These are phyloP conservation scores for Phyllosticta ampelicida DNA, from an alignment of 2,329 filamentous ascomycete species.

Conservation along the genomic window DNA sequence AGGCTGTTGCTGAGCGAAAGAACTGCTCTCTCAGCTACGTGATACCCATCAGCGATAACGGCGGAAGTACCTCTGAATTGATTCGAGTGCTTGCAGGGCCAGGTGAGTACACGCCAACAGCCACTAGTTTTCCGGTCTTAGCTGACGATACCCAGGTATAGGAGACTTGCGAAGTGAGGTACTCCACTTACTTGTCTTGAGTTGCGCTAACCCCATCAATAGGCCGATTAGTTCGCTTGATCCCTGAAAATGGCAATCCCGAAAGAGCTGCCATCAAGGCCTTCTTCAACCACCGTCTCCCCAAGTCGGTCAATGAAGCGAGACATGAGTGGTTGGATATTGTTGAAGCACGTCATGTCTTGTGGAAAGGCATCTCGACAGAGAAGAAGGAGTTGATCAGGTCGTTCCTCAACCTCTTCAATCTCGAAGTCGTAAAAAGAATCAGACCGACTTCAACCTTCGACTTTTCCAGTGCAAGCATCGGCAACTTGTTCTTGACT, in stretches of 20 bases:
- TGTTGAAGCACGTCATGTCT: conserved; percentile 65
- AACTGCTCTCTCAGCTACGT: conserved; percentile 66
- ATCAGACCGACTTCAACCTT: conserved; percentile 36
- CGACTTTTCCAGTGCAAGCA: conserved; percentile 40
- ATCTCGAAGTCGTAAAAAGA: conserved; percentile 39
- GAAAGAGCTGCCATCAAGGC: conserved; percentile 61
- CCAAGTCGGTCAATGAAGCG: conserved; percentile 50
- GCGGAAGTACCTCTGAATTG: conserved; percentile 84
- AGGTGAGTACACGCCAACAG: conserved; percentile 40
- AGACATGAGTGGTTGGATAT: conserved; percentile 78
- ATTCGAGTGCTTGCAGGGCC: conserved; percentile 92
- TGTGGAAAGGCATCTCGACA: conserved; percentile 53
- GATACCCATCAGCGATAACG: conserved; percentile 93
- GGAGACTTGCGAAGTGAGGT: conserved; percentile 63
- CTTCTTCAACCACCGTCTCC: conserved; percentile 80
- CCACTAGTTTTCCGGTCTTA: background rate
- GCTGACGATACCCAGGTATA: conserved; percentile 36
- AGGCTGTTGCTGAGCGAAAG: conserved; percentile 47
- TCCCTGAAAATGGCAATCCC: conserved; percentile 50
- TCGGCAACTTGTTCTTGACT: conserved; percentile 42
- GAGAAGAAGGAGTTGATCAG: conserved; percentile 43
- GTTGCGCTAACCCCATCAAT: conserved; percentile 8
- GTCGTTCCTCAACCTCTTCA: conserved; percentile 40
- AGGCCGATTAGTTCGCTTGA: conserved; percentile 84
- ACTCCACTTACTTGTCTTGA: background rate